A percentile compares a stretch with the other conserved stretches of the same genome.
Conservation (phyloP, 116 monocot genomes). For the Dioscorea cayenensis region DNA sequence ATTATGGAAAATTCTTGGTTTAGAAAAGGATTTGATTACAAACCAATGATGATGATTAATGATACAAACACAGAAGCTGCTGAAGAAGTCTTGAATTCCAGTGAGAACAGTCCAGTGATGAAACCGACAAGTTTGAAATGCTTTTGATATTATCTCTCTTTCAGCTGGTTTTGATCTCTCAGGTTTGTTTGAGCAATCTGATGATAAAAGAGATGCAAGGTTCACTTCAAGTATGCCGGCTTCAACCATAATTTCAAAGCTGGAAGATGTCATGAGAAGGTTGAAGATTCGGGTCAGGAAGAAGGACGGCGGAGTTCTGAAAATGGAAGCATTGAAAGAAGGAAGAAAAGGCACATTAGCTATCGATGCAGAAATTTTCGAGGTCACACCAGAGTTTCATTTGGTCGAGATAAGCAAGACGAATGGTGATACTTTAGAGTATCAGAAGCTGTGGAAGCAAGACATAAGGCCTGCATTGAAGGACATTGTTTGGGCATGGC, state of each 20-base stretch:
- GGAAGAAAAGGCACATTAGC: conserved; percentile 29
- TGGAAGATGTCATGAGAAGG: conserved; percentile 20
- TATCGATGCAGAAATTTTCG: conserved; percentile 24
- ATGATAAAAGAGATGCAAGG: conserved; percentile 17
- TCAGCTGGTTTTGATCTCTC: conserved; percentile 35
- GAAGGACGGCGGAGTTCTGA: conserved; percentile 22
- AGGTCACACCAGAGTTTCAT: conserved; percentile 10
- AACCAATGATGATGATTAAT: not conserved
- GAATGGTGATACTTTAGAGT: conserved; percentile 28
- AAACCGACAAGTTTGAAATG: conserved; percentile 16
- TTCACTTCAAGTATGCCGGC: conserved; percentile 27
- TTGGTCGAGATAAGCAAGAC: conserved; percentile 33
- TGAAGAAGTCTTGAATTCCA: not conserved
- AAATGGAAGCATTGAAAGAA: conserved; percentile 18
- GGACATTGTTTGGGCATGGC: conserved; percentile 28
- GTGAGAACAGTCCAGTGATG: not conserved
- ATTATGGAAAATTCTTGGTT: conserved; percentile 1
- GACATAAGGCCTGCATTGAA: conserved; percentile 14
- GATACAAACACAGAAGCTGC: not conserved
- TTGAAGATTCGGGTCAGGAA: conserved; percentile 21
- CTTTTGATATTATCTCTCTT: conserved; percentile 39
- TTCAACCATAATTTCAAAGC: conserved; percentile 19
- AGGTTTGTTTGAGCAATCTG: conserved; percentile 22
- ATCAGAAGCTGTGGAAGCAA: conserved; percentile 21
- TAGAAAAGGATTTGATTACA: not conserved